A percentile compares a stretch with the other conserved stretches of the same genome.
Evolutionary conservation across 139 green algal species (phyloP).

Genomic region (Zygnema circumcarinatum): DNA sequence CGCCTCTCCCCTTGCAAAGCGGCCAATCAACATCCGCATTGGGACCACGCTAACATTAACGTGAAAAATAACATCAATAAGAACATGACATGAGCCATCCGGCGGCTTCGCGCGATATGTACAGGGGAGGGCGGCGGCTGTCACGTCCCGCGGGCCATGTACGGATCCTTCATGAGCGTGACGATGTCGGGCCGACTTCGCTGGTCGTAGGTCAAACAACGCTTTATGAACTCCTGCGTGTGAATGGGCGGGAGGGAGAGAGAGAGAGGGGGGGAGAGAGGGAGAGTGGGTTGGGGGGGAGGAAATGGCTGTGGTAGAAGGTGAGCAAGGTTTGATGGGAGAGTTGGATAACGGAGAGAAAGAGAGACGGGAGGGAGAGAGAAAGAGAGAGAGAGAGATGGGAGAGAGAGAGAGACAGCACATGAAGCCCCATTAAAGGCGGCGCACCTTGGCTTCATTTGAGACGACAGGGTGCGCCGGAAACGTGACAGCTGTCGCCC

Average conservation of each 20-base stretch:
- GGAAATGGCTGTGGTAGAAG: conserved; percentile 21
- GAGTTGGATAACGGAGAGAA: conserved; percentile 1
- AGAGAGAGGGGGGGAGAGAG: no score
- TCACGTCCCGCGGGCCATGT: conserved; percentile 48
- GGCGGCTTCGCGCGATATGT: no score
- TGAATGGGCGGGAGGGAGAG: no score
- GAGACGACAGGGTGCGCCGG: conserved; percentile 79
- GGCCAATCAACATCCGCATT: no score
- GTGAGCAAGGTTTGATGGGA: conserved; percentile 16
- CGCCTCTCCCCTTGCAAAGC: no score
- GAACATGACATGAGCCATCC: no score
- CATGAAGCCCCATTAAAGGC: background rate
- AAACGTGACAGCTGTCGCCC: conserved; percentile 66
- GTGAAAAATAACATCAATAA: no score
- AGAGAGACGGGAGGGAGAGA: no score
- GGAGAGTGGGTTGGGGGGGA: no score
- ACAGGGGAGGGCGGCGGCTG: no score
- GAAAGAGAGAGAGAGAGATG: no score
- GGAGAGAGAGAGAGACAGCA: background rate
- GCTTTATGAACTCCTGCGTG: conserved; percentile 62
- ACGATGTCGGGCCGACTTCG: conserved; percentile 57
- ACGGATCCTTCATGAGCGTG: conserved; percentile 54
- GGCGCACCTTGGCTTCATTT: conserved; percentile 73
- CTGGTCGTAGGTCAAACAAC: conserved; percentile 58
- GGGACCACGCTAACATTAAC: no score